A percentile compares a stretch with the other conserved stretches of the same genome.
Evolutionary conservation across 2,329 filamentous ascomycete species (phyloP).

Genomic region (Trichoderma cornu-damae): DNA sequence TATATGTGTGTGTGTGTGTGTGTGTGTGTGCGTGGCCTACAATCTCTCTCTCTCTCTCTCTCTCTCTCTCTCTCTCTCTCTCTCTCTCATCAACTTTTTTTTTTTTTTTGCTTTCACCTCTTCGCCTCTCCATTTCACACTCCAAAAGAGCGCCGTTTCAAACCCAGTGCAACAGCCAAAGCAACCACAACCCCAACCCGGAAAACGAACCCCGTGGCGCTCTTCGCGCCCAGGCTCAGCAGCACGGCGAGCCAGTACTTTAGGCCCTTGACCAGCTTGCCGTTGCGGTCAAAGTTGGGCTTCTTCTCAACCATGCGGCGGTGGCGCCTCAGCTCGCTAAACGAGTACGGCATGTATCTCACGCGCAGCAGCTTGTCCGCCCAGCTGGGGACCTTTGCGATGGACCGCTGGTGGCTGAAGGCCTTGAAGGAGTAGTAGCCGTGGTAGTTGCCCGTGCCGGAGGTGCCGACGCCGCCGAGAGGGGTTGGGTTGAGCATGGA

Average conservation of each 20-base stretch:
- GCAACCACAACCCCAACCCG: slow-evolving; percentile 46
- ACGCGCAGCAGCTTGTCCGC: slow-evolving; percentile 53
- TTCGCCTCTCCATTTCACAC: slow-evolving; percentile 23
- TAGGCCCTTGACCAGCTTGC: slow-evolving; percentile 46
- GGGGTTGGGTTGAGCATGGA: slow-evolving; percentile 38
- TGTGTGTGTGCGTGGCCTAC: too few relatives aligned
- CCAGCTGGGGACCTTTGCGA: slow-evolving; percentile 36
- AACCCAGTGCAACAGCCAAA: slow-evolving; percentile 34
- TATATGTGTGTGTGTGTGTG: too few relatives aligned
- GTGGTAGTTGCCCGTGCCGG: slow-evolving; percentile 46
- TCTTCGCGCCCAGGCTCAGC: slow-evolving; percentile 47
- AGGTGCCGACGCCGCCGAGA: slow-evolving; percentile 47
- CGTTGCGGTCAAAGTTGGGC: slow-evolving; percentile 60
- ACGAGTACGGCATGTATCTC: slow-evolving; percentile 61
- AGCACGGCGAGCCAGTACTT: slow-evolving; percentile 52
- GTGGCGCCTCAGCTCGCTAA: slow-evolving; percentile 42
- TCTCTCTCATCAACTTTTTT: not conserved
- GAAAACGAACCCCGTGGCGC: slow-evolving; percentile 45
- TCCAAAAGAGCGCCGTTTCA: slow-evolving; percentile 34
- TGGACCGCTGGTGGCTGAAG: slow-evolving; percentile 38
- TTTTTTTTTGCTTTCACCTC: too few relatives aligned
- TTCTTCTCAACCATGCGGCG: slow-evolving; percentile 39
- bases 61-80: too few relatives aligned
- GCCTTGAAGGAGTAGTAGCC: slow-evolving; percentile 44
- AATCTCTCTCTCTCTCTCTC: too few relatives aligned